Conservation (phyloP, 257 asterid species). For the Scutellaria baicalensis region DNA sequence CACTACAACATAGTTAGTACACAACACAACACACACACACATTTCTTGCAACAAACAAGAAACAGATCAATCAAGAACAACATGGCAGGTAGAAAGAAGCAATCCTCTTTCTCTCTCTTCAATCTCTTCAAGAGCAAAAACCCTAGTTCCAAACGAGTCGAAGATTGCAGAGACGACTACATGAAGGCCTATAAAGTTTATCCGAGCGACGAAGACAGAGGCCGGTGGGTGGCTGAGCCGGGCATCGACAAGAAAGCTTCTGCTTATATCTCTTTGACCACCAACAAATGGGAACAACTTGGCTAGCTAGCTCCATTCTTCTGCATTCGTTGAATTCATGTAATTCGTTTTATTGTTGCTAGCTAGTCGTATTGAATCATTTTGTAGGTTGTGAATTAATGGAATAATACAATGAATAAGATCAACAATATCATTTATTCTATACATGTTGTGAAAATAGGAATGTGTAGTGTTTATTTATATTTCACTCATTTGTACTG, state of each 20-base stretch:
- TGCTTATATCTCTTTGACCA: slow-evolving; percentile 41
- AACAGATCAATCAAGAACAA: background rate
- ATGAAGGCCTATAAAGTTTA: slow-evolving; percentile 69
- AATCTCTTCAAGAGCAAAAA: slow-evolving; percentile 40
- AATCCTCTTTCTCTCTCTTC: slow-evolving; percentile 34
- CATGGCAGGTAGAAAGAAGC: slow-evolving; percentile 37
- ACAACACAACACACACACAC: background rate
- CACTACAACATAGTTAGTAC: background rate
- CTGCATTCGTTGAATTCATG: slow-evolving; percentile 9
- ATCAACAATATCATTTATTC: slow-evolving; percentile 9
- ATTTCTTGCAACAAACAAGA: background rate
- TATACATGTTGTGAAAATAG: no score
- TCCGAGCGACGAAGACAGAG: slow-evolving; percentile 80
- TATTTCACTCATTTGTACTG: no score
- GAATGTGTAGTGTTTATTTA: no score
- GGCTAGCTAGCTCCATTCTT: background rate
- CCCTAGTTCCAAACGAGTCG: slow-evolving; percentile 12
- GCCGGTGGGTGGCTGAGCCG: slow-evolving; percentile 81
- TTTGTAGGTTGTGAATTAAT: slow-evolving; percentile 11
- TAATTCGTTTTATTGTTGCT: slow-evolving; percentile 11
- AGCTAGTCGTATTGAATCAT: background rate
- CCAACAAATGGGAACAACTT: slow-evolving; percentile 46
- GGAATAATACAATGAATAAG: slow-evolving; percentile 21
- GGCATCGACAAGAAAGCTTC: slow-evolving; percentile 61
- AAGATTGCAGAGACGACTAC: slow-evolving; percentile 27